These are phyloP conservation scores for Hyaloscypha bicolor DNA, from an alignment of 495 filamentous ascomycete species.

Conservation along the genomic window DNA sequence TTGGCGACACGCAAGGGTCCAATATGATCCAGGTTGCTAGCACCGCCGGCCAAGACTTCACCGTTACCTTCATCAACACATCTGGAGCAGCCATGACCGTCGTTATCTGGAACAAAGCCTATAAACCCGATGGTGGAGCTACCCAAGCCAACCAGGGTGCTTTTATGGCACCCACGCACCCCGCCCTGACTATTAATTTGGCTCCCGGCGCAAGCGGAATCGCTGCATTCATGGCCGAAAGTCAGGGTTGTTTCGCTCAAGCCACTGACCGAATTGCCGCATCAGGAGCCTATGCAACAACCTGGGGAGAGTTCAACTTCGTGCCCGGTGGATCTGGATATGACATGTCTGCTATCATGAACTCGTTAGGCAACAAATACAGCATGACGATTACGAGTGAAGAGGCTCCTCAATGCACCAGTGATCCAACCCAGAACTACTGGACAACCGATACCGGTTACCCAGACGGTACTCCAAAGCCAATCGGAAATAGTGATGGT, in stretches of 20 bases:
- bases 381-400: conserved; percentile 28
- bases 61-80: conserved; percentile 48
- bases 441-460: conserved; percentile 21
- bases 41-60: conserved; percentile 46
- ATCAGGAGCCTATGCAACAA: conserved; percentile 45
- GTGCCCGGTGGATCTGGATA: conserved; percentile 51
- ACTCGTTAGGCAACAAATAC: conserved; percentile 36
- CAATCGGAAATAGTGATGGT: conserved; percentile 28
- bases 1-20: conserved; percentile 53
- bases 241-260: conserved; percentile 38
- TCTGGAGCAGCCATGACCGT: conserved; percentile 43
- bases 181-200: conserved; percentile 46
- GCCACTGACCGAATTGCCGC: conserved; percentile 39
- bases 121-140: conserved; percentile 34
- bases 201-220: conserved; percentile 38
- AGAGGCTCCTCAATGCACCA: conserved; percentile 28
- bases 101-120: conserved; percentile 55
- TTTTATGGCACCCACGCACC: conserved; percentile 44
- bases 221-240: conserved; percentile 51
- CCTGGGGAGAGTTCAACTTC: conserved; percentile 61
- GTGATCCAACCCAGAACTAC: conserved; percentile 24
- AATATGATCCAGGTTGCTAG: conserved; percentile 52
- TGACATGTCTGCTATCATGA: conserved; percentile 56
- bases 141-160: conserved; percentile 29
- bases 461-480: neutral